Evolutionary conservation across 2,329 filamentous ascomycete genomes (phyloP), one percentile per base, ranked within the genome.

Genomic region (Paecilomyces variotii): DNA sequence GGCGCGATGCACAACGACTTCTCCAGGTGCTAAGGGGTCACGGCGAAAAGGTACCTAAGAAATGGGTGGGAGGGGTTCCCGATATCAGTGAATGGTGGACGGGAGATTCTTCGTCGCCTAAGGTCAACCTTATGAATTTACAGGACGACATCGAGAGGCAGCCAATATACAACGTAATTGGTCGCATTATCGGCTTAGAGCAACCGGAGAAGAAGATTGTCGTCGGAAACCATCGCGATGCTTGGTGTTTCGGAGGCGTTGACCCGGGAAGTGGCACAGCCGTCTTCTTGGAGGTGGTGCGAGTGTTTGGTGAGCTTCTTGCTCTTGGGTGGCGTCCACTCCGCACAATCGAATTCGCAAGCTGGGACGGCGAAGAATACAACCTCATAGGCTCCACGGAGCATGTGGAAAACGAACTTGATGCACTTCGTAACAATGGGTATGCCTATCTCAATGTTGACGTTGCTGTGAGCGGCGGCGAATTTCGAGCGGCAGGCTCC

Each of bases 271-370:
- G 89, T 57, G 94, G 93, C 28, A 96, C 91, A 0, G 93, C 93
- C 4, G 82, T 97, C 49, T 88, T 99, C 82, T 82, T 97, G 57
- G 94, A 99, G 76, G 81, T 97, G 59, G 87, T 89, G 25, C 86
- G 89, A 52, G 86, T 96, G 54, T 90, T 99, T 67, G 91, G 91
- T 49, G 85, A 90, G 62, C 82, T 97, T 14, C 80, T 87, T 25
- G 75, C 80, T 14, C 84, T 86, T 59, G 93, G 92, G 56, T 99
- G 94, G 94, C 84, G 89, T 27, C 94, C 94, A 1, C 80, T 96
- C 14, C 87, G 94, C n/a, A 95, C 91, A 2, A 96, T 99, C 63
- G 89, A 96, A 72, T 97, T 99, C 73, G 91, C 92, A 69, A 96
- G 90, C 34, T 99, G 94, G 94, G 94, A 99, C 72, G 94, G 85